A percentile compares a stretch with the other conserved stretches of the same genome.
Evolutionary conservation across 306 rosid genomes (phyloP).

Genomic region (Senna siamea): DNA sequence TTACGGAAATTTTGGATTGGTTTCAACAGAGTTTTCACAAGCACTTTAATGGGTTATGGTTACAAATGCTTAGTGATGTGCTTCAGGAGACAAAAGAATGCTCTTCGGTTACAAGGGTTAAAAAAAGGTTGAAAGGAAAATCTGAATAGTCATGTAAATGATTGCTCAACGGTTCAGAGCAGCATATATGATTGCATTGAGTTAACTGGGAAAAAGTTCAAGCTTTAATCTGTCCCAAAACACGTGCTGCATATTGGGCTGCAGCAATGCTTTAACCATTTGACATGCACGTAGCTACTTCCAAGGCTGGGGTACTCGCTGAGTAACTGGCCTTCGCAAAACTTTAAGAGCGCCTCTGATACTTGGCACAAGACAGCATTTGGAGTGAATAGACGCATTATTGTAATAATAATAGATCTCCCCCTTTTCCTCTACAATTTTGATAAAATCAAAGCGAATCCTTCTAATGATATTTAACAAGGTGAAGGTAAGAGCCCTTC

Average conservation of each 20-base stretch:
- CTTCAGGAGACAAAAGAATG: constrained; percentile 52
- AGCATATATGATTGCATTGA: neutral
- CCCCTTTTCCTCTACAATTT: neutral
- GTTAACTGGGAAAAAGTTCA: neutral
- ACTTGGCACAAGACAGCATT: neutral
- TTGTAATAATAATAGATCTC: too few relatives aligned
- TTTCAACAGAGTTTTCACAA: constrained; percentile 70
- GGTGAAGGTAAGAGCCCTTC: neutral
- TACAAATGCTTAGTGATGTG: constrained; percentile 67
- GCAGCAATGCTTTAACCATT: neutral
- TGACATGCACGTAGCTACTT: neutral
- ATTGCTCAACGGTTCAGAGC: constrained; percentile 9
- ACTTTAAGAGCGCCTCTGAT: too few relatives aligned
- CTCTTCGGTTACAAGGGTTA: constrained; percentile 31
- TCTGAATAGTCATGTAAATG: constrained; percentile 37
- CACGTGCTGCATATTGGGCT: neutral
- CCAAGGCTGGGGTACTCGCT: neutral
- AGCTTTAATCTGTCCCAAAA: neutral
- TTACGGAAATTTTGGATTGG: constrained; percentile 74
- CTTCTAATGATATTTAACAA: too few relatives aligned
- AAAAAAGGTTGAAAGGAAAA: constrained; percentile 40
- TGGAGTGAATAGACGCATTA: neutral
- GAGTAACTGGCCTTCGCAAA: too few relatives aligned
- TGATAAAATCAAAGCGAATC: neutral
- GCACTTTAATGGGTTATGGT: constrained; percentile 62